phyloP scores from a whole-genome alignment of 257 asterid genomes.

The Parsonsia alboflavescens region DNA sequence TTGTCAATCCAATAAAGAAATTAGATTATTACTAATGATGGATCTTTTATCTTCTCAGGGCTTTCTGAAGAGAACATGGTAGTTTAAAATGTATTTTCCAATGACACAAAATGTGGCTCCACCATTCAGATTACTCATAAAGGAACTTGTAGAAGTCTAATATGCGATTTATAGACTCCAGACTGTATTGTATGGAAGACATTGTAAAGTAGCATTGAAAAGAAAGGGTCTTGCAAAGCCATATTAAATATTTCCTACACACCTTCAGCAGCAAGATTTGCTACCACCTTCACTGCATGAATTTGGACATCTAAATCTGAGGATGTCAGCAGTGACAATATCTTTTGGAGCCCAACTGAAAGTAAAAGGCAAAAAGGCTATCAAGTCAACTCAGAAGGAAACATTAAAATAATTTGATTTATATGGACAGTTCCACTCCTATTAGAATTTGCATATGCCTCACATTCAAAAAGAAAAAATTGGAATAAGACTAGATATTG shows the following conservation, averaged over 20 bases:
- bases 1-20: slow-evolving; percentile 14
- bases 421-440: neutral
- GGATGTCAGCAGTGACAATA: slow-evolving; percentile 62
- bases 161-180: neutral
- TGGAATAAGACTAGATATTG: slow-evolving; percentile 2
- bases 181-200: neutral
- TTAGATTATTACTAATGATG: neutral
- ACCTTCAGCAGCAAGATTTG: slow-evolving; percentile 99
- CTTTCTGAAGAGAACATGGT: neutral
- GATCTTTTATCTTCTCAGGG: neutral
- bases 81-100: neutral
- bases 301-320: slow-evolving; percentile 79
- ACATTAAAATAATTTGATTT: neutral
- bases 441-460: neutral
- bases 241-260: slow-evolving; percentile 4
- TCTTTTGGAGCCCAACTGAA: slow-evolving; percentile 90
- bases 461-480: neutral
- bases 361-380: slow-evolving; percentile 18
- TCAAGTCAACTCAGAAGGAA: slow-evolving; percentile 2
- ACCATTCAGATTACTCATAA: neutral
- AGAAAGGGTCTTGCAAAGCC: neutral
- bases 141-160: neutral
- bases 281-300: slow-evolving; percentile 95
- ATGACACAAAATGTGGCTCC: neutral
- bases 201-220: neutral